Percentiles rank a stretch among this genome's conserved stretches.
phyloP scores from a whole-genome alignment of 2,329 filamentous ascomycete genomes.

The Fusarium nodosum region DNA sequence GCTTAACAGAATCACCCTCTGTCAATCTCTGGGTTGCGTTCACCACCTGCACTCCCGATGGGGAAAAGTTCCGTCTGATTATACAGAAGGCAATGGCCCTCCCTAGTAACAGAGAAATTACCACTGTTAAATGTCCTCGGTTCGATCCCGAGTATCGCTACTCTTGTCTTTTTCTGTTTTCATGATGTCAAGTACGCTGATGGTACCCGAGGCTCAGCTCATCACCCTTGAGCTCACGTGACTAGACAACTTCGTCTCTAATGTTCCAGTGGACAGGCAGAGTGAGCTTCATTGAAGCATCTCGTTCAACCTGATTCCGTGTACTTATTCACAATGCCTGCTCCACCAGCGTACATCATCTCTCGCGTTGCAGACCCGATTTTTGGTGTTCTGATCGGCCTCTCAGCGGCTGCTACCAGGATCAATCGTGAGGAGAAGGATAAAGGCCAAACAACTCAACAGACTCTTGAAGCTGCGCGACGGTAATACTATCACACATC shows the following conservation, averaged over 20 bases:
- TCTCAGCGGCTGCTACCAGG: slow-evolving; percentile 67
- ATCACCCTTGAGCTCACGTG: background rate
- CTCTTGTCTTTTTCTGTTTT: background rate
- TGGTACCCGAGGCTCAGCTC: too few species aligned
- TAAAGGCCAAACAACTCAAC: slow-evolving; percentile 65
- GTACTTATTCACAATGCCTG: slow-evolving; percentile 58
- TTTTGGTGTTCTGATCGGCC: slow-evolving; percentile 69
- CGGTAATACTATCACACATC: slow-evolving; percentile 50
- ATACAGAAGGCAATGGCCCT: background rate
- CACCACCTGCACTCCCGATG: background rate
- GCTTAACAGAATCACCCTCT: background rate
- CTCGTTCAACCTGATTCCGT: slow-evolving; percentile 7
- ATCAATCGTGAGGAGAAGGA: slow-evolving; percentile 73
- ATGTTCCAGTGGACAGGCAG: background rate
- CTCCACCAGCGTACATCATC: slow-evolving; percentile 69
- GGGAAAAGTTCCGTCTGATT: background rate
- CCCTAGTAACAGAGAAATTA: background rate
- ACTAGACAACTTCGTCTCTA: background rate
- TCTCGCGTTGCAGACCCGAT: slow-evolving; percentile 71
- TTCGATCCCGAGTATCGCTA: background rate
- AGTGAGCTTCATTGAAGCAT: slow-evolving; percentile 9
- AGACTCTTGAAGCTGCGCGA: slow-evolving; percentile 64
- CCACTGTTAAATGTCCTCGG: background rate
- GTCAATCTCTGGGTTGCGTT: background rate
- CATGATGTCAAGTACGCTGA: too few species aligned